Conservation (phyloP, 73 alveolate species). For the Breviolum minutum region DNA sequence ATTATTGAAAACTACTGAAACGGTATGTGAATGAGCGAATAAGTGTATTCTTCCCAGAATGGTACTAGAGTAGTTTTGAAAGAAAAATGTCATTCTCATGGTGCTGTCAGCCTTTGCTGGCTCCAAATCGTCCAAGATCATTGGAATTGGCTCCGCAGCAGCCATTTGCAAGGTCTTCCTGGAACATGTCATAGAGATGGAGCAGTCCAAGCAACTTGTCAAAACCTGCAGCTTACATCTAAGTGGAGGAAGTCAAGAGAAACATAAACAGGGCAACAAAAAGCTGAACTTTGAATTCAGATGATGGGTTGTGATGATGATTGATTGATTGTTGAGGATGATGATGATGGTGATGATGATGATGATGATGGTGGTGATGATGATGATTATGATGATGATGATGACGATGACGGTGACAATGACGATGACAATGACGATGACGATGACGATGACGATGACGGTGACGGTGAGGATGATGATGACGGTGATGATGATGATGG, state of each 20-base stretch:
- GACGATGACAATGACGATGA: not conserved
- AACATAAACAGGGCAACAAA: not conserved
- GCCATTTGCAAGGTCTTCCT: constrained; percentile 4
- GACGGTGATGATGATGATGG: not conserved
- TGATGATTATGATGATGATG: too few species aligned
- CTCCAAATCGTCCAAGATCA: too few species aligned
- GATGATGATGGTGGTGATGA: too few species aligned
- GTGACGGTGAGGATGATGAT: not conserved
- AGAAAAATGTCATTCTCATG: too few species aligned
- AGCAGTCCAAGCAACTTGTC: constrained; percentile 29
- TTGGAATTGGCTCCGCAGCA: too few species aligned
- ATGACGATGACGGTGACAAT: too few species aligned
- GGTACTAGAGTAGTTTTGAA: too few species aligned
- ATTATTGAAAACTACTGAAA: too few species aligned
- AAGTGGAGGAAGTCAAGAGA: not conserved
- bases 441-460: not conserved
- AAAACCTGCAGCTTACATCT: not conserved
- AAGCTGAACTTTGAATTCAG: not conserved
- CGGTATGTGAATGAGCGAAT: too few species aligned
- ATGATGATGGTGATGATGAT: not conserved
- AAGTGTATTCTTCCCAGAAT: too few species aligned
- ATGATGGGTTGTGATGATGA: not conserved
- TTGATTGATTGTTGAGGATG: too few species aligned
- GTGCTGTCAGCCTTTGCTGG: too few species aligned
- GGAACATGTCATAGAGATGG: constrained; percentile 63